Evolutionary conservation across 306 rosid genomes (phyloP).

Genomic region (Medicago lupulina): DNA sequence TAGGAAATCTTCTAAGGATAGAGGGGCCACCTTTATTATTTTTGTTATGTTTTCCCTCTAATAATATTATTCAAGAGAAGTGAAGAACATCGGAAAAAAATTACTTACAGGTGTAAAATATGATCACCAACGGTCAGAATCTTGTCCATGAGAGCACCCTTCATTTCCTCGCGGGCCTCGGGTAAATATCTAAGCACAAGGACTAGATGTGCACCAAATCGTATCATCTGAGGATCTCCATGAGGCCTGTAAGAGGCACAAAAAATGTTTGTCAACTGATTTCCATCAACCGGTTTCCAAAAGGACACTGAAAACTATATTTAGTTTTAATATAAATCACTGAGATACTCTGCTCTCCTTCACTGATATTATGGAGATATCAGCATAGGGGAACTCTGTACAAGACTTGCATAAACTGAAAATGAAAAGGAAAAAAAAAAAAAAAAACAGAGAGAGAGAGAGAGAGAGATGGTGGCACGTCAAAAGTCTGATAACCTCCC

Average conservation of each 20-base stretch:
- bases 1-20: slow-evolving; percentile 30
- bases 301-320: slow-evolving; percentile 10
- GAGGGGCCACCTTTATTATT: slow-evolving; percentile 6
- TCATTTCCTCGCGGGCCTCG: slow-evolving; percentile 63
- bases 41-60: background rate
- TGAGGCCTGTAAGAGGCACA: slow-evolving; percentile 66
- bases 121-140: slow-evolving; percentile 87
- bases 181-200: slow-evolving; percentile 89
- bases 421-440: background rate
- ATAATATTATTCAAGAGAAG: slow-evolving; percentile 25
- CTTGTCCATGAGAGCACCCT: slow-evolving; percentile 78
- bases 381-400: slow-evolving; percentile 4
- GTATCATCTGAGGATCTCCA: slow-evolving; percentile 97
- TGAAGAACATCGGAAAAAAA: slow-evolving; percentile 40
- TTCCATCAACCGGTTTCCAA: slow-evolving; percentile 36
- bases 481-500: slow-evolving; percentile 16
- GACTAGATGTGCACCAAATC: slow-evolving; percentile 97
- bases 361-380: slow-evolving; percentile 7
- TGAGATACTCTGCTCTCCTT: background rate
- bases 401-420: slow-evolving; percentile 12
- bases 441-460: too few species aligned
- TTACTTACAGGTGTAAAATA: slow-evolving; percentile 89
- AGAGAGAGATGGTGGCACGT: background rate
- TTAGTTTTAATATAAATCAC: slow-evolving; percentile 1
- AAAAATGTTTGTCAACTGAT: slow-evolving; percentile 36